A percentile compares a stretch with the other conserved stretches of the same genome.
phyloP scores from a whole-genome alignment of 768 basidiomycete genomes.

The Podaxis mareebaensis region DNA sequence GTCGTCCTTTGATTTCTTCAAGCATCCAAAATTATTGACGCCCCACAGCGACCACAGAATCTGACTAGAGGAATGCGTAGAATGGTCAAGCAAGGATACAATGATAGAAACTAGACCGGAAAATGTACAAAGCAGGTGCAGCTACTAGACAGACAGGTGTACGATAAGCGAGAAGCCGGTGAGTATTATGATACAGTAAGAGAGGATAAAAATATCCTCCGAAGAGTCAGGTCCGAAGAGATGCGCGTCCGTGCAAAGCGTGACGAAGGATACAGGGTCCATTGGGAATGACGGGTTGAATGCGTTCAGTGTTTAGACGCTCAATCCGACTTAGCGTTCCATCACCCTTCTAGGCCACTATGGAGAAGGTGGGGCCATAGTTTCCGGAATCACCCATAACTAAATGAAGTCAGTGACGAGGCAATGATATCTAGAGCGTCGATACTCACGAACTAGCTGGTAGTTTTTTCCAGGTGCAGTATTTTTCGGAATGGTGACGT shows the following conservation, averaged over 20 bases:
- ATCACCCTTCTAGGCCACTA: constrained; percentile 30
- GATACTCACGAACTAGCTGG: constrained; percentile 43
- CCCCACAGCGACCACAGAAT: not conserved
- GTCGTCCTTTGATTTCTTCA: not conserved
- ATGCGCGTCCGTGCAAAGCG: constrained; percentile 12
- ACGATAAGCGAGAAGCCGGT: constrained; percentile 1
- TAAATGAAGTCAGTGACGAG: constrained; percentile 22
- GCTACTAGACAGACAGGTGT: not conserved
- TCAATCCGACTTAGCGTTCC: not conserved
- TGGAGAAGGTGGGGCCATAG: constrained; percentile 45
- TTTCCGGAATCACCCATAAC: constrained; percentile 60
- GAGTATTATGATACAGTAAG: constrained; percentile 16
- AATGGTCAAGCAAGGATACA: constrained; percentile 1
- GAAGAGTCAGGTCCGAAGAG: constrained; percentile 4
- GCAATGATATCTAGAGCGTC: not conserved
- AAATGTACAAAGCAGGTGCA: not conserved
- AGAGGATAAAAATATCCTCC: constrained; percentile 10
- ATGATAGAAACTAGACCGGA: not conserved
- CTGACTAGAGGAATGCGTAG: not conserved
- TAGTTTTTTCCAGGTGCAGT: constrained; percentile 40
- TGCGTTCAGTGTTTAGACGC: not conserved
- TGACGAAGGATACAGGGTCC: not conserved
- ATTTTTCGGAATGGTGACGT: constrained; percentile 40
- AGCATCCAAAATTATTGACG: not conserved
- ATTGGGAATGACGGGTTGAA: not conserved